A percentile compares a stretch with the other conserved stretches of the same genome.
Conservation (phyloP, 2,329 filamentous ascomycete species). For the Colletotrichum euphorbiae region DNA sequence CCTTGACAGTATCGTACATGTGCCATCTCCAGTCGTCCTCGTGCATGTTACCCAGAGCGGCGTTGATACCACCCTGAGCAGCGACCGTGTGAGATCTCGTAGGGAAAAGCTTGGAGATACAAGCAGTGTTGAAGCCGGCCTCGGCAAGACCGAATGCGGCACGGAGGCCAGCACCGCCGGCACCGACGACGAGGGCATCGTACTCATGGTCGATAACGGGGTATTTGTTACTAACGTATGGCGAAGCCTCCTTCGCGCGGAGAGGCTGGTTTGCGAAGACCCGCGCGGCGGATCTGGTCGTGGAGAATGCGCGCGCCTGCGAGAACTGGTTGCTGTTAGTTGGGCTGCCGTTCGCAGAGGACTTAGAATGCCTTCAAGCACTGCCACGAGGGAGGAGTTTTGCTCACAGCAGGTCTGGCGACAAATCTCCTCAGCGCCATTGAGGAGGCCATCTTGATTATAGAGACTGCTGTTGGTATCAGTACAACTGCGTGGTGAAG, state of each 20-base stretch:
- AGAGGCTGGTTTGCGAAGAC: constrained; percentile 89
- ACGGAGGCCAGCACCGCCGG: constrained; percentile 83
- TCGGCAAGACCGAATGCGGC: constrained; percentile 88
- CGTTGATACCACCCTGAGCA: constrained; percentile 86
- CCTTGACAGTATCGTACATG: constrained; percentile 99
- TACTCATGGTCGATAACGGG: constrained; percentile 99
- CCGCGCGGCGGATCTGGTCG: constrained; percentile 83
- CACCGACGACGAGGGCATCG: constrained; percentile 94
- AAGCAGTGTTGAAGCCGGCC: constrained; percentile 90
- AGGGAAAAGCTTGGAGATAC: constrained; percentile 88
- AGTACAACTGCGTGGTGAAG: constrained; percentile 2
- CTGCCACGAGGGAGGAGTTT: constrained; percentile 19
- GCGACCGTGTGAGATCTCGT: constrained; percentile 88
- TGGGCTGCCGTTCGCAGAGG: constrained; percentile 36
- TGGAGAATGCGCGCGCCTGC: constrained; percentile 84
- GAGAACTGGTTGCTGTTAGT: constrained; percentile 64
- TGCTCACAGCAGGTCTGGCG: constrained; percentile 67
- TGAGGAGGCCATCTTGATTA: constrained; percentile 67
- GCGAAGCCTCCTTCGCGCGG: constrained; percentile 91
- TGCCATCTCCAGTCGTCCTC: constrained; percentile 99
- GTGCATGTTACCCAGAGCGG: constrained; percentile 94
- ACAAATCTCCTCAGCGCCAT: constrained; percentile 73
- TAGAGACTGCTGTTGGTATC: constrained; percentile 13
- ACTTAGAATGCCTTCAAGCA: constrained; percentile 39
- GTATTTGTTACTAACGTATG: constrained; percentile 89